Percentiles rank a stretch among this genome's conserved stretches.
These are phyloP conservation scores for Kokia cookei DNA, from an alignment of 441 rosid species.

Conservation along the genomic window DNA sequence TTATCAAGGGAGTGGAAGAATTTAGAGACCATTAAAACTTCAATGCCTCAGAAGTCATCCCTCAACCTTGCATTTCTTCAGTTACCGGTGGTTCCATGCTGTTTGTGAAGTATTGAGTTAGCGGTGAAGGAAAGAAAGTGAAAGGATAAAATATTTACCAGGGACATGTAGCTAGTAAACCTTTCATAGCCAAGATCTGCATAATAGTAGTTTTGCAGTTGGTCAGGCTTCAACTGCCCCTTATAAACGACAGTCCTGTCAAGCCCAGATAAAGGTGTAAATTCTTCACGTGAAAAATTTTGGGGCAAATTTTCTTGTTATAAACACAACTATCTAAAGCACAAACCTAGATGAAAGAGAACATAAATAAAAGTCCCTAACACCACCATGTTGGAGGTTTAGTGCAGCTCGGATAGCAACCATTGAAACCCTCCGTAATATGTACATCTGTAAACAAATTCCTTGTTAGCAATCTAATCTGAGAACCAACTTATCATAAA, in stretches of 20 bases:
- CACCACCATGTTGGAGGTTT: conserved; percentile 87
- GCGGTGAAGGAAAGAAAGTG: conserved; percentile 66
- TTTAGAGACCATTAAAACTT: conserved; percentile 99
- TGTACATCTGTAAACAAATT: conserved; percentile 70
- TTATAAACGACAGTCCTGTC: conserved; percentile 94
- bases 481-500: neutral
- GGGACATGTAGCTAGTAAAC: conserved; percentile 99
- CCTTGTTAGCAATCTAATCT: neutral
- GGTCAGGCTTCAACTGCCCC: conserved; percentile 94
- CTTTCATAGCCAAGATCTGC: conserved; percentile 99
- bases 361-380: conserved; percentile 90
- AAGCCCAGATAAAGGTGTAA: neutral
- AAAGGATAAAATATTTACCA: conserved; percentile 97
- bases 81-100: conserved; percentile 90
- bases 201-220: conserved; percentile 78
- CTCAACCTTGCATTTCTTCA: conserved; percentile 98
- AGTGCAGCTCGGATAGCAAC: conserved; percentile 88
- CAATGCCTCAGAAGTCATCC: conserved; percentile 99
- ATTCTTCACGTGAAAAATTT: neutral
- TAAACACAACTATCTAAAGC: neutral
- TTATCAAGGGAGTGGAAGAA: conserved; percentile 94
- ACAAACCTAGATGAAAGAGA: conserved; percentile 92
- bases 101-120: conserved; percentile 98
- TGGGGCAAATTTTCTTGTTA: neutral
- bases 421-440: conserved; percentile 88